These are phyloP conservation scores for Xylaria sp. DNA, from an alignment of 2,329 filamentous ascomycete species.

Conservation along the genomic window DNA sequence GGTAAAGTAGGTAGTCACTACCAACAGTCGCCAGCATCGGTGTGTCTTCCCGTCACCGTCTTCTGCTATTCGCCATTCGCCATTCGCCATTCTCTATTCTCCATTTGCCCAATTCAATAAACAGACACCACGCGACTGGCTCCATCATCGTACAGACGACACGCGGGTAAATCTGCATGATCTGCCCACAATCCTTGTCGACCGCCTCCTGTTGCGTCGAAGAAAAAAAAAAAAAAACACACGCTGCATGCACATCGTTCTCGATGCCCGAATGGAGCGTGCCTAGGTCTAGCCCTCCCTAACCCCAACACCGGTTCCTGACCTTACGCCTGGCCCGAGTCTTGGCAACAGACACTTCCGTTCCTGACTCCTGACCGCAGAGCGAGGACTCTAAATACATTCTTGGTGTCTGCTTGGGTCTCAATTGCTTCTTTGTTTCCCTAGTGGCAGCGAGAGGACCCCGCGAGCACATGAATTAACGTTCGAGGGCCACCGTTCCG, in stretches of 20 bases:
- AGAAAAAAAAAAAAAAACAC: neutral
- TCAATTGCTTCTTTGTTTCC: neutral
- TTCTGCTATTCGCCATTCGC: no score
- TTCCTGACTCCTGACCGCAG: no score
- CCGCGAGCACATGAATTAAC: neutral
- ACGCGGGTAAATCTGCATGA: constrained; percentile 22
- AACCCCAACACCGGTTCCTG: neutral
- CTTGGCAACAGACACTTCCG: neutral
- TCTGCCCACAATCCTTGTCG: constrained; percentile 26
- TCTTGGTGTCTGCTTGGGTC: neutral
- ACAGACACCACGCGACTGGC: constrained; percentile 14
- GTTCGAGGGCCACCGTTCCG: neutral
- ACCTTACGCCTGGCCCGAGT: neutral
- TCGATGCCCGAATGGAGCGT: neutral
- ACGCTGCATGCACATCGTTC: neutral
- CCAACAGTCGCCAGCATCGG: no score
- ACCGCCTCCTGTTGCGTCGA: constrained; percentile 2
- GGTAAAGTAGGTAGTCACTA: no score
- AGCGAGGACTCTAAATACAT: neutral
- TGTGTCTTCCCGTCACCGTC: no score
- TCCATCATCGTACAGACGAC: constrained; percentile 12
- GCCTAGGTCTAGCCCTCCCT: neutral
- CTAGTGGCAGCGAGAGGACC: neutral
- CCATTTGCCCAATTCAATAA: neutral
- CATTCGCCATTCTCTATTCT: no score